Evolutionary conservation across 768 basidiomycete species (phyloP), one percentile per base, ranked within the genome.

Genomic region (Naganishia onofrii): DNA sequence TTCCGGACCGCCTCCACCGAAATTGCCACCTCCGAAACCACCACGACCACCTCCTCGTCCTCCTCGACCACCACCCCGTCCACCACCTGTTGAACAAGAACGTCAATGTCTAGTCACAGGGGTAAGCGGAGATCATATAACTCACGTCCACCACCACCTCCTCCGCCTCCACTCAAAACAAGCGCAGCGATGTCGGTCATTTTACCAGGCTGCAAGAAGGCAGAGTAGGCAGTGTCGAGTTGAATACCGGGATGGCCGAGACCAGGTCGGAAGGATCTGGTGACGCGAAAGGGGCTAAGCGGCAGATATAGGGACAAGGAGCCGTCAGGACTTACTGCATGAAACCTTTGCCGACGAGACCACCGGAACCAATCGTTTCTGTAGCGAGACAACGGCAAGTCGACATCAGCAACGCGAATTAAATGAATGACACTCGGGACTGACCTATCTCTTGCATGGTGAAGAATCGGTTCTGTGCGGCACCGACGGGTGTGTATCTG

Each of bases 401-500:
- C n/a, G 6, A 26, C 48, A 21, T 58, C 34, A 58, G 57, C 36
- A 36, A 2, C 15, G 57, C 36, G 8, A 56, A 21, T 38, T 6
- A 13, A 8, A 58, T 34, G 21, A n/a, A n/a, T 19, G n/a, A n/a
- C 1, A 2, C 32, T 9, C 15, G 21, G 3, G 21, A 58, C 0
- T 74, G 71, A 6, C 74, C 70, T 23, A 75, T 74, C 7, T 72
- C 76, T 10, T 74, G 72, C 57, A 78, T 53, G 28, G 70, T 73
- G 73, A 80, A 81, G 73, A 79, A 81, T 53, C 76, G 74, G 57
- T 78, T 79, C 9, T 79, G 78, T 32, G 76, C 72, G 0, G 77
- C 75, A 7, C 81, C 81, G 44, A 65, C 66, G 21, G 70, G 64
- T 6, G 70, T 70, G 48, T 64, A 70, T 36, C 53, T 70, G 55